phyloP scores from a whole-genome alignment of 352 stramenopile genomes.

The Albugo laibachii region DNA sequence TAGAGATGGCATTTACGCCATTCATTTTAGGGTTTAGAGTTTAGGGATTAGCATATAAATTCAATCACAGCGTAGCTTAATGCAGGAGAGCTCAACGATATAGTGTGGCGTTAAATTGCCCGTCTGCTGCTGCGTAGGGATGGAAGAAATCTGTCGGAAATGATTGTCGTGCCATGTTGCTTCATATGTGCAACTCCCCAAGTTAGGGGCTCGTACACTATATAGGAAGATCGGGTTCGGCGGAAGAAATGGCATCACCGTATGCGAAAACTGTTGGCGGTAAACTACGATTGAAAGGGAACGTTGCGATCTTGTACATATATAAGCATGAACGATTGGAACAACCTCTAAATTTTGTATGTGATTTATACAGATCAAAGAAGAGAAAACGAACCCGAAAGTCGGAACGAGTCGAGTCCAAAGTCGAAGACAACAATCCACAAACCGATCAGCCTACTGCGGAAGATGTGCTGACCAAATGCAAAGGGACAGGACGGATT shows the following conservation, averaged over 20 bases:
- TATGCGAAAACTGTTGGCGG: slow-evolving; percentile 56
- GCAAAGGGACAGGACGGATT: slow-evolving; percentile 56
- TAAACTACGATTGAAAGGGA: slow-evolving; percentile 67
- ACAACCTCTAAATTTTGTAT: slow-evolving; percentile 1
- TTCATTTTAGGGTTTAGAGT: no score
- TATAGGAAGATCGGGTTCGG: no score
- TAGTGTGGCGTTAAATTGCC: no score
- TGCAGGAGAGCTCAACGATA: no score
- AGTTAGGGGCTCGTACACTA: no score
- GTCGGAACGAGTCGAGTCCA: slow-evolving; percentile 12
- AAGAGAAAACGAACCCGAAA: slow-evolving; percentile 25
- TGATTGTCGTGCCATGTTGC: no score
- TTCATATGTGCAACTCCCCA: no score
- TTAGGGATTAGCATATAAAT: no score
- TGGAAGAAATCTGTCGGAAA: no score
- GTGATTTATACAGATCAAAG: slow-evolving; percentile 5
- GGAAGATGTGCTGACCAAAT: slow-evolving; percentile 35
- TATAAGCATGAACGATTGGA: neutral
- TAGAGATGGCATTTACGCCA: slow-evolving; percentile 5
- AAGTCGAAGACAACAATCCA: slow-evolving; percentile 2
- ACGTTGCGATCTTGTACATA: slow-evolving; percentile 54
- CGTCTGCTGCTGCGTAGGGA: no score
- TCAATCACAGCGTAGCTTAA: no score
- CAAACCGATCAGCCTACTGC: slow-evolving; percentile 13
- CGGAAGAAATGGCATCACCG: neutral